phyloP scores from a whole-genome alignment of 257 asterid species.

The Parsonsia alboflavescens region DNA sequence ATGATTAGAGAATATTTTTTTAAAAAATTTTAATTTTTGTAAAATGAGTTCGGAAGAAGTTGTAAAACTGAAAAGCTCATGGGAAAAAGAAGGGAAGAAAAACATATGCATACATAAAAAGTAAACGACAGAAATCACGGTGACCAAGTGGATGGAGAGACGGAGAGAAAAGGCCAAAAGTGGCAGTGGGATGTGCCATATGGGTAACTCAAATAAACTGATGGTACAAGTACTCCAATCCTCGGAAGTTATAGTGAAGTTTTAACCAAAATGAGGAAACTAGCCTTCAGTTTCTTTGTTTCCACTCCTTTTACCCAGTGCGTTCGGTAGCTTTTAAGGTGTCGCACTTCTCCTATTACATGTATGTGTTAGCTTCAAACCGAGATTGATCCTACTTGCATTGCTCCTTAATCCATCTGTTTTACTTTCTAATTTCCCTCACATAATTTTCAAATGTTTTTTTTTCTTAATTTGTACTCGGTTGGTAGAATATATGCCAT shows the following conservation, averaged over 20 bases:
- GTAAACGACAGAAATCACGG: not conserved
- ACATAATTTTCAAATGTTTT: not conserved
- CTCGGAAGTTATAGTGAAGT: not conserved
- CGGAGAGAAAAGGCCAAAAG: not conserved
- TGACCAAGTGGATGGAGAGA: not conserved
- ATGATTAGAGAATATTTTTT: too few species aligned
- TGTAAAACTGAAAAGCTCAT: too few species aligned
- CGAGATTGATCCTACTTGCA: not conserved
- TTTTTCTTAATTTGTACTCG: not conserved
- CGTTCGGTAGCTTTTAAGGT: constrained; percentile 3
- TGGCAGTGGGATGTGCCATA: not conserved
- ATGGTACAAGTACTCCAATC: not conserved
- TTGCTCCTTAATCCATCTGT: not conserved
- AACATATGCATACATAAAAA: not conserved
- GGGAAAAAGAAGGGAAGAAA: too few species aligned
- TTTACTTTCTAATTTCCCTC: not conserved
- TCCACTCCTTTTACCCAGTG: constrained; percentile 15
- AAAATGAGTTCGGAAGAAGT: too few species aligned
- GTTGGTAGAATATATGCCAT: not conserved
- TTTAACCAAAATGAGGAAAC: not conserved
- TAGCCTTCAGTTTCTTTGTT: not conserved
- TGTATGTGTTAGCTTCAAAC: too few species aligned
- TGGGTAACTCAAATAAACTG: not conserved
- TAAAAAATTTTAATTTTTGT: too few species aligned
- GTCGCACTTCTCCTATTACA: not conserved